Percentiles rank a stretch among this genome's conserved stretches.
Conservation (phyloP, 768 basidiomycete species). For the Naematelia aurantialba region DNA sequence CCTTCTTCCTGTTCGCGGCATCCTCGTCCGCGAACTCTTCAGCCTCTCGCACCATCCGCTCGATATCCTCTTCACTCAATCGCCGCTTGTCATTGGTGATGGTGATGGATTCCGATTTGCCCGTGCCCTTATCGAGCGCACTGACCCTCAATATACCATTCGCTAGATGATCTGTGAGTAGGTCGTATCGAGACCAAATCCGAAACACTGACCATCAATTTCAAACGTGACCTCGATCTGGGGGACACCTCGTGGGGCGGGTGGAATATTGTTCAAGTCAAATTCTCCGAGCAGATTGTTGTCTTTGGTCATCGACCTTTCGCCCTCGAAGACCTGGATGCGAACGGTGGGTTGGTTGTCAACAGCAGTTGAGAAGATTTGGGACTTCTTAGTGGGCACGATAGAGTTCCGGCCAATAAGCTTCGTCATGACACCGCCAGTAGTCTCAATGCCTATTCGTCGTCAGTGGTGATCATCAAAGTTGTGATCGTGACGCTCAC, state of each 20-base stretch:
- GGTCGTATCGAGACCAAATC: not conserved
- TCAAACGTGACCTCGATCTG: conserved; percentile 98
- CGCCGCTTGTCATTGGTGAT: conserved; percentile 78
- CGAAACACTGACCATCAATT: conserved; percentile 66
- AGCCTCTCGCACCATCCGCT: conserved; percentile 92
- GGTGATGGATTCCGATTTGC: conserved; percentile 65
- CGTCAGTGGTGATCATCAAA: conserved; percentile 46
- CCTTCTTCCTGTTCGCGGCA: conserved; percentile 52
- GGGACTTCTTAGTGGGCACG: conserved; percentile 51
- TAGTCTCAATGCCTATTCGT: conserved; percentile 94
- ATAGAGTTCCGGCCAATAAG: conserved; percentile 60
- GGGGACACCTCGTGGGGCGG: conserved; percentile 95
- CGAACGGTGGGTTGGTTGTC: conserved; percentile 52
- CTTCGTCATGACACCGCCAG: conserved; percentile 97
- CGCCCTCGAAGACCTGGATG: conserved; percentile 67
- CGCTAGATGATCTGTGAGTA: conserved; percentile 22
- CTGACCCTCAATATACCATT: conserved; percentile 85
- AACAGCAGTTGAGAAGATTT: conserved; percentile 52
- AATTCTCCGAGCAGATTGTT: conserved; percentile 99
- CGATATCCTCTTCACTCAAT: conserved; percentile 94
- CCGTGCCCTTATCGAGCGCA: conserved; percentile 92
- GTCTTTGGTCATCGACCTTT: conserved; percentile 97
- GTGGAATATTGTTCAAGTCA: conserved; percentile 92
- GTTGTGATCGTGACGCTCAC: conserved; percentile 12
- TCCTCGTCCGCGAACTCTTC: conserved; percentile 64